These are phyloP conservation scores for Andrographis paniculata DNA, from an alignment of 305 asterid genomes.

Conservation along the genomic window DNA sequence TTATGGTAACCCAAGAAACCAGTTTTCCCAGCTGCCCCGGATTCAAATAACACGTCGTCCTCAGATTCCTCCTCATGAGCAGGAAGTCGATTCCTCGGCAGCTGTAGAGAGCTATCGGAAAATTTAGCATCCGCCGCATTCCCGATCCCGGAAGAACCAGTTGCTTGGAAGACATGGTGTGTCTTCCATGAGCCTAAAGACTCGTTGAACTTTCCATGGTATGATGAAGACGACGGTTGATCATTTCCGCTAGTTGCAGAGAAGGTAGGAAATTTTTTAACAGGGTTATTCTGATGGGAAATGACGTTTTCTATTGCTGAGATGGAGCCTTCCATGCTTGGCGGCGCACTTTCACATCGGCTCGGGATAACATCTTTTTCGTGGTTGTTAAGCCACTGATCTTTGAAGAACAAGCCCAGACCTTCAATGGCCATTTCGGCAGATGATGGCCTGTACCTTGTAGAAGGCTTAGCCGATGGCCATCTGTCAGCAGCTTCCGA, in stretches of 20 bases:
- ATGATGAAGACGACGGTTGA: slow-evolving; percentile 24
- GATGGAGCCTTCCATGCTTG: slow-evolving; percentile 73
- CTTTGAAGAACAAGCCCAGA: slow-evolving; percentile 50
- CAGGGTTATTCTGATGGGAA: slow-evolving; percentile 25
- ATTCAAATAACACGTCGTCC: slow-evolving; percentile 43
- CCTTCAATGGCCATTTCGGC: slow-evolving; percentile 39
- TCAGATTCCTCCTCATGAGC: slow-evolving; percentile 70
- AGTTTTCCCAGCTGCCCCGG: slow-evolving; percentile 27
- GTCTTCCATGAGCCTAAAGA: slow-evolving; percentile 25
- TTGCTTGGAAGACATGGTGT: slow-evolving; percentile 16
- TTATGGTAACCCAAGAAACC: slow-evolving; percentile 16
- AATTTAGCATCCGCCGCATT: slow-evolving; percentile 19
- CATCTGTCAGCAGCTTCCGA: slow-evolving; percentile 46
- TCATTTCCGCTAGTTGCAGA: slow-evolving; percentile 17
- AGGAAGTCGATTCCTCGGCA: slow-evolving; percentile 41
- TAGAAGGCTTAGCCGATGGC: slow-evolving; percentile 36
- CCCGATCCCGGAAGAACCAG: slow-evolving; percentile 22
- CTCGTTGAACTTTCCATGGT: slow-evolving; percentile 25
- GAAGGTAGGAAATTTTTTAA: slow-evolving; percentile 18
- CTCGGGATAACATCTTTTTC: slow-evolving; percentile 42
- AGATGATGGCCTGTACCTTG: slow-evolving; percentile 33
- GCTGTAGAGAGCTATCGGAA: slow-evolving; percentile 24
- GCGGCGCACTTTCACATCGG: slow-evolving; percentile 90
- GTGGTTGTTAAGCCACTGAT: slow-evolving; percentile 34
- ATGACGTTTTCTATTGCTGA: slow-evolving; percentile 44